Evolutionary conservation across 78 protist genomes (phyloP).

Genomic region (Tieghemostelium lacteum): DNA sequence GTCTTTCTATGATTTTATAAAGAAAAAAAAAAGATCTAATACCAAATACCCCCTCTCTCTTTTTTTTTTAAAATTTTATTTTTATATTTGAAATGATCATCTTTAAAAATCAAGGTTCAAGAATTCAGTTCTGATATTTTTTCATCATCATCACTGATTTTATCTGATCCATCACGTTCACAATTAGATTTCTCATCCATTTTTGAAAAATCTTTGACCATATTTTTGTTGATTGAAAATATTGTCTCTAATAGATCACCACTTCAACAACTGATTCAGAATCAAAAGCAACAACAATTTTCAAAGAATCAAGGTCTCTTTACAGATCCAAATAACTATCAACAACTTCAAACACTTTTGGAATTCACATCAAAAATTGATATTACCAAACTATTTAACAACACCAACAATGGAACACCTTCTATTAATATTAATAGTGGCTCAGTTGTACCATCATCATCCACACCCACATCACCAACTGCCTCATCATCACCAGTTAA

Average conservation of each 20-base stretch:
- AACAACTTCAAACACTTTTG: slow-evolving; percentile 10
- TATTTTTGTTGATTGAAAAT: slow-evolving; percentile 27
- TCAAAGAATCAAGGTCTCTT: not conserved
- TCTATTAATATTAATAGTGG: not conserved
- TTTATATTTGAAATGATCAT: not conserved
- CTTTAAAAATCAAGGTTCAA: slow-evolving; percentile 8
- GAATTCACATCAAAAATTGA: slow-evolving; percentile 12
- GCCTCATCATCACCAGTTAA: not conserved
- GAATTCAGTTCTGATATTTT: slow-evolving; percentile 13
- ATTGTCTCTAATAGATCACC: slow-evolving; percentile 6
- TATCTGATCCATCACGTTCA: not conserved
- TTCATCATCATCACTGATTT: slow-evolving; percentile 10
- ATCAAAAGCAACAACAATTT: not conserved
- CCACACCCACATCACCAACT: slow-evolving; percentile 23
- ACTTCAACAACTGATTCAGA: slow-evolving; percentile 1
- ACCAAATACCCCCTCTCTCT: too few species aligned
- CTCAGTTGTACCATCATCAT: not conserved
- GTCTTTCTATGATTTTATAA: too few species aligned
- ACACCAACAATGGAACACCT: not conserved
- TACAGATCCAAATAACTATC: not conserved
- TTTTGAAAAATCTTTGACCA: slow-evolving; percentile 46
- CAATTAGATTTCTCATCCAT: not conserved
- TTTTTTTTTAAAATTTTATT: too few species aligned
- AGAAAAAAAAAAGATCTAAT: too few species aligned
- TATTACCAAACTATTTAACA: not conserved